phyloP scores from a whole-genome alignment of 2,329 filamentous ascomycete genomes.

The Thielaviopsis euricoi region DNA sequence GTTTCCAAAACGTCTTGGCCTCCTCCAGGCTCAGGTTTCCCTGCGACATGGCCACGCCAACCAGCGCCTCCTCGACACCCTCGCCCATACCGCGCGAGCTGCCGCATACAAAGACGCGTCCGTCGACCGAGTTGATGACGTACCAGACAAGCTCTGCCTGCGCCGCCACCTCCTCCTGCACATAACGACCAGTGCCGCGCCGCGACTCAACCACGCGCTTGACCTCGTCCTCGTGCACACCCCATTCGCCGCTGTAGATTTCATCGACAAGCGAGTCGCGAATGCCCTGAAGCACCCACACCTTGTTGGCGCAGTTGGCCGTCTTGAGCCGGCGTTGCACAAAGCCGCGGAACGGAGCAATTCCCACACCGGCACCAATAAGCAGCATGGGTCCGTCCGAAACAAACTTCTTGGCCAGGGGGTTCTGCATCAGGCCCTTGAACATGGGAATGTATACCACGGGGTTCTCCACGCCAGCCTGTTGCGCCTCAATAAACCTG shows the following conservation, averaged over 20 bases:
- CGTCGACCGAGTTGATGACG: slow-evolving; percentile 90
- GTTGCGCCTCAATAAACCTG: slow-evolving; percentile 51
- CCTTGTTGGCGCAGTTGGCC: slow-evolving; percentile 93
- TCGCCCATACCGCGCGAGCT: slow-evolving; percentile 95
- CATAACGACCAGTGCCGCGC: slow-evolving; percentile 68
- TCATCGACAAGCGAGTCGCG: slow-evolving; percentile 92
- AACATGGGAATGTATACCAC: slow-evolving; percentile 71
- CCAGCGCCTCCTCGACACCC: slow-evolving; percentile 72
- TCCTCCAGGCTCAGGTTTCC: slow-evolving; percentile 71
- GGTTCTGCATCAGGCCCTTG: slow-evolving; percentile 94
- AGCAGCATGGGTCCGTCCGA: slow-evolving; percentile 94
- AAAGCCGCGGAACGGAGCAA: slow-evolving; percentile 94
- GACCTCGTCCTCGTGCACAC: slow-evolving; percentile 75
- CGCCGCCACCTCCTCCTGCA: slow-evolving; percentile 82
- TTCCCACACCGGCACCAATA: slow-evolving; percentile 89
- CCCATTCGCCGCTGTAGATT: slow-evolving; percentile 92
- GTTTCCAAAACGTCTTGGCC: slow-evolving; percentile 72
- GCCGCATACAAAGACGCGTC: slow-evolving; percentile 89
- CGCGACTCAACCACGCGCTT: slow-evolving; percentile 68
- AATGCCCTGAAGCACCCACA: slow-evolving; percentile 88
- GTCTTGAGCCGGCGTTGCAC: slow-evolving; percentile 87
- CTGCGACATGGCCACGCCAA: slow-evolving; percentile 86
- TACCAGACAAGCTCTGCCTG: slow-evolving; percentile 98
- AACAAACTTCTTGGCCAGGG: slow-evolving; percentile 78
- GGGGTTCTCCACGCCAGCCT: slow-evolving; percentile 38